Percentiles rank a stretch among this genome's conserved stretches.
Conservation (phyloP, 202 grass and related monocot genomes). For the Setaria italica region DNA sequence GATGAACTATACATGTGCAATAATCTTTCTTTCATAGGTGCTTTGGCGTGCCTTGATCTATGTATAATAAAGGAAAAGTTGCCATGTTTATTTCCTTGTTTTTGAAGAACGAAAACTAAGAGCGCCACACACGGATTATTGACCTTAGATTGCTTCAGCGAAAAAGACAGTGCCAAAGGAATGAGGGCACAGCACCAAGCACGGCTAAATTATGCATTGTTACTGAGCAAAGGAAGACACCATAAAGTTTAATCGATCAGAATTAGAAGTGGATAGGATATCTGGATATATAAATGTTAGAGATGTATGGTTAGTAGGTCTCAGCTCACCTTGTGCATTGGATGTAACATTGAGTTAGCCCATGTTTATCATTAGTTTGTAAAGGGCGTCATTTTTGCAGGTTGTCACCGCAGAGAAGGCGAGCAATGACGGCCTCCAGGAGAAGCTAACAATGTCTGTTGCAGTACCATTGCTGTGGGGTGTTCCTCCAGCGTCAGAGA, state of each 20-base stretch:
- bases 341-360: too few relatives aligned
- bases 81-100: background rate
- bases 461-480: slow-evolving; percentile 94
- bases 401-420: slow-evolving; percentile 88
- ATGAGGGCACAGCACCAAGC: background rate
- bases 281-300: background rate
- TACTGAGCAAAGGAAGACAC: background rate
- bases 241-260: background rate
- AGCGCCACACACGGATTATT: background rate
- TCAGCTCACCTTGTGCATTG: background rate
- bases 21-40: background rate
- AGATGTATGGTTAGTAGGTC: background rate
- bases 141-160: background rate
- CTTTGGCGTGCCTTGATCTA: background rate
- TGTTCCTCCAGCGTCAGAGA: slow-evolving; percentile 92
- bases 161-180: background rate
- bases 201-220: background rate
- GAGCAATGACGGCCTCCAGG: slow-evolving; percentile 77
- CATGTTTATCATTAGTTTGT: background rate
- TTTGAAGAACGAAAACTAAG: background rate
- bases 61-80: background rate
- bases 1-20: background rate
- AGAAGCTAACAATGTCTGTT: slow-evolving; percentile 94
- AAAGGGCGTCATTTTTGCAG: slow-evolving; percentile 43
- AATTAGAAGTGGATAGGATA: background rate